Evolutionary conservation across 257 asterid species (phyloP).

Genomic region (Salvia hispanica): DNA sequence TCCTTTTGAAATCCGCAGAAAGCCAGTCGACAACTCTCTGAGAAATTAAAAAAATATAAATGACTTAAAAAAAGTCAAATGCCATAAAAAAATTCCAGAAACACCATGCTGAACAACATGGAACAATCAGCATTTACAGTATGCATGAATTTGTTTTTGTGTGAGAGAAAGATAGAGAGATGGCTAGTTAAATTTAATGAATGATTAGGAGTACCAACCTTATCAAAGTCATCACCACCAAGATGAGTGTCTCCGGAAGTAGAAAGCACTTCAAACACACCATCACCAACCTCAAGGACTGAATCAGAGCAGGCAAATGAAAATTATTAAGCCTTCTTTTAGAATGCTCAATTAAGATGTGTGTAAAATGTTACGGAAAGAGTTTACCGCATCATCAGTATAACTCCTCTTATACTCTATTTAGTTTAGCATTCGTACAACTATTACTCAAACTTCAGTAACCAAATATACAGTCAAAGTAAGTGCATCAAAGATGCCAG

Average conservation of each 20-base stretch:
- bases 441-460: not conserved
- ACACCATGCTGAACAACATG: not conserved
- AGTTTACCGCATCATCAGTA: too few species aligned
- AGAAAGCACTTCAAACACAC: constrained; percentile 92
- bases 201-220: constrained; percentile 43
- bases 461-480: not conserved
- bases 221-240: constrained; percentile 97
- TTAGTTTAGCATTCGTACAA: not conserved
- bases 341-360: not conserved
- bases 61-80: constrained; percentile 2
- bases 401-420: too few species aligned
- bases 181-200: not conserved
- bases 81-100: not conserved
- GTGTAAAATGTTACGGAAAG: too few species aligned
- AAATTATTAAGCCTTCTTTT: not conserved
- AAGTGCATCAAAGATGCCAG: not conserved
- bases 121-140: not conserved
- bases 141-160: not conserved
- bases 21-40: constrained; percentile 98
- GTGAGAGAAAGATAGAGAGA: not conserved
- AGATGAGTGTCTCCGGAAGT: constrained; percentile 98
- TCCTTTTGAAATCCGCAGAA: constrained; percentile 67
- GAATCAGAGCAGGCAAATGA: constrained; percentile 25
- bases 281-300: constrained; percentile 98
- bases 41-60: constrained; percentile 27